A percentile compares a stretch with the other conserved stretches of the same genome.
These are phyloP conservation scores for Copromyces sp. DNA, from an alignment of 495 filamentous ascomycete species.

Conservation along the genomic window DNA sequence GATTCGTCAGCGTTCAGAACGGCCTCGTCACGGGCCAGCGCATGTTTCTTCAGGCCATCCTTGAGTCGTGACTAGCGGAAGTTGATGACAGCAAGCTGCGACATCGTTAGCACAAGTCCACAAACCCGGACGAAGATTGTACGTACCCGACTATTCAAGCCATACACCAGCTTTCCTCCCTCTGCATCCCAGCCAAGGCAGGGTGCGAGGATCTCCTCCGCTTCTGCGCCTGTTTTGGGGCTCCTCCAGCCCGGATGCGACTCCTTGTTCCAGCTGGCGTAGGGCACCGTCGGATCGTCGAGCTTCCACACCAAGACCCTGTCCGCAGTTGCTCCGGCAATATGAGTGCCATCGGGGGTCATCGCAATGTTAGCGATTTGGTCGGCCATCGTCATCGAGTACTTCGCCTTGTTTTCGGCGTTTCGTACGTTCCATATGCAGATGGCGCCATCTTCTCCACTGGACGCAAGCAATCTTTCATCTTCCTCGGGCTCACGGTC, in stretches of 20 bases:
- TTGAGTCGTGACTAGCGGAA: slow-evolving; percentile 23
- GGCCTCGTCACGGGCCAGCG: not conserved
- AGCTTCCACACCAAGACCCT: slow-evolving; percentile 63
- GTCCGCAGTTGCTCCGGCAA: slow-evolving; percentile 58
- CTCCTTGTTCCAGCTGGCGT: slow-evolving; percentile 49
- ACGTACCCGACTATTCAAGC: slow-evolving; percentile 58
- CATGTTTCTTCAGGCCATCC: not conserved
- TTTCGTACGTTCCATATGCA: slow-evolving; percentile 57
- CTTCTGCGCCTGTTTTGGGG: slow-evolving; percentile 34
- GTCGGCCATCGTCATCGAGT: slow-evolving; percentile 44
- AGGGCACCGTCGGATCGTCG: slow-evolving; percentile 52
- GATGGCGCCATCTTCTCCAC: slow-evolving; percentile 53
- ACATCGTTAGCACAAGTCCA: slow-evolving; percentile 8
- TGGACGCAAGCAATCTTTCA: slow-evolving; percentile 41
- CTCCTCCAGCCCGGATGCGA: slow-evolving; percentile 41
- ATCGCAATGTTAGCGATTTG: slow-evolving; percentile 49
- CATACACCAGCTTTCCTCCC: slow-evolving; percentile 64
- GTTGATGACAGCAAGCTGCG: slow-evolving; percentile 37
- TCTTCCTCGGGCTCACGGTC: slow-evolving; percentile 23
- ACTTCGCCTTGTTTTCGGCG: slow-evolving; percentile 44
- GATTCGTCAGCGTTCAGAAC: not conserved
- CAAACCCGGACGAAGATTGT: not conserved
- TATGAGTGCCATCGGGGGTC: slow-evolving; percentile 60
- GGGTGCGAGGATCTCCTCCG: slow-evolving; percentile 38
- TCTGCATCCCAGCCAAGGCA: slow-evolving; percentile 68